Evolutionary conservation across 202 grass and related monocot species (phyloP).

Genomic region (Alloteropsis angusta): DNA sequence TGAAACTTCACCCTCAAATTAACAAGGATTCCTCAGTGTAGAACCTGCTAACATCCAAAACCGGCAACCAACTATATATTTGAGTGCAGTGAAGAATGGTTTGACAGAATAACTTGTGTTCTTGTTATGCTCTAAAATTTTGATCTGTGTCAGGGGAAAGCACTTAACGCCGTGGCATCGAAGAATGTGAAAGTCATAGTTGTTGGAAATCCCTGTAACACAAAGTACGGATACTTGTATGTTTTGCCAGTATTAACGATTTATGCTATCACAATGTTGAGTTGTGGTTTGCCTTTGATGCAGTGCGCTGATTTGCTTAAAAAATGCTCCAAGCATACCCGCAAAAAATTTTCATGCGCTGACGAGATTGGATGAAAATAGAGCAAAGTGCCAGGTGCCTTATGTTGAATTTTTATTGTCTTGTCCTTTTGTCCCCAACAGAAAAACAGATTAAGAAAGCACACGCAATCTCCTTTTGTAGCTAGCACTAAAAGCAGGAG

Average conservation of each 20-base stretch:
- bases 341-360: slow-evolving; percentile 89
- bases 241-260: neutral
- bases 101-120: neutral
- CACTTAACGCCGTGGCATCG: slow-evolving; percentile 89
- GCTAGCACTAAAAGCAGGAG: slow-evolving; percentile 88
- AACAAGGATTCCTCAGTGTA: neutral
- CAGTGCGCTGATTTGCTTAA: slow-evolving; percentile 93
- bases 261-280: slow-evolving; percentile 7
- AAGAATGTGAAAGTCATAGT: slow-evolving; percentile 77
- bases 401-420: neutral
- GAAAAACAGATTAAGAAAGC: slow-evolving; percentile 6
- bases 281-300: slow-evolving; percentile 4
- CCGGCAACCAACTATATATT: neutral
- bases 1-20: neutral
- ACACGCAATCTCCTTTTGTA: slow-evolving; percentile 29
- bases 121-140: slow-evolving; percentile 31
- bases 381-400: slow-evolving; percentile 96
- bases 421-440: neutral
- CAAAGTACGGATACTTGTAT: slow-evolving; percentile 46
- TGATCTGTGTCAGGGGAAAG: slow-evolving; percentile 72
- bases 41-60: neutral
- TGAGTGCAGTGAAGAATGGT: neutral
- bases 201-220: slow-evolving; percentile 97
- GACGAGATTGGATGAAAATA: slow-evolving; percentile 93
- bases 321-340: slow-evolving; percentile 80